These are phyloP conservation scores for Spinacia oleracea DNA, from an alignment of 179 eudicot genomes.

Conservation along the genomic window DNA sequence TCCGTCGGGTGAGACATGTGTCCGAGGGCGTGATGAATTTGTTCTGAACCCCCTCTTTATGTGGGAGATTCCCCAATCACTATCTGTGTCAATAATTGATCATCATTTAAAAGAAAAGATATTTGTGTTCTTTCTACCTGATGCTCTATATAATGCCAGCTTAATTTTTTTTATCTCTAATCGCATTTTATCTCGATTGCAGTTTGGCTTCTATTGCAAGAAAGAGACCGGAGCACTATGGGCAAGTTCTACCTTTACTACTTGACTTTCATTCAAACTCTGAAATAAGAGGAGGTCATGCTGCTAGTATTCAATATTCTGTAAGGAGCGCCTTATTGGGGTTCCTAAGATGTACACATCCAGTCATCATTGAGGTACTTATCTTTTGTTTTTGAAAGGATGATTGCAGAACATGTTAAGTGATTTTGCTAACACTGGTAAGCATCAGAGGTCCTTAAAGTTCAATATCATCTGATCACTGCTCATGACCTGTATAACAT, in stretches of 20 bases:
- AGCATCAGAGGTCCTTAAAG: neutral
- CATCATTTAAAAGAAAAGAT: neutral
- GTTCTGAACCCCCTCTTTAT: neutral
- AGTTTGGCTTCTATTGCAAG: constrained; percentile 87
- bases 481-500: neutral
- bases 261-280: constrained; percentile 65
- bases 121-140: neutral
- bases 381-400: neutral
- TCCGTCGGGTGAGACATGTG: neutral
- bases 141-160: constrained; percentile 1
- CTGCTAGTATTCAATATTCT: constrained; percentile 81
- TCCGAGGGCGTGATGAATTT: neutral
- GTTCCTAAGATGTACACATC: constrained; percentile 80
- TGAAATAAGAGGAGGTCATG: constrained; percentile 68
- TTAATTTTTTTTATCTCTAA: constrained; percentile 26
- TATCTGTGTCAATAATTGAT: neutral
- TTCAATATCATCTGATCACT: neutral
- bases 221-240: constrained; percentile 70
- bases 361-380: constrained; percentile 67
- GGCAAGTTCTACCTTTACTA: constrained; percentile 55
- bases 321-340: constrained; percentile 87
- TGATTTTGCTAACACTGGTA: neutral
- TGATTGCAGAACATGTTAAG: neutral
- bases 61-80: neutral
- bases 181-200: constrained; percentile 30